Base-by-base conservation (phyloP, 257 asterid genomes). In the Lithospermum erythrorhizon region DNA sequence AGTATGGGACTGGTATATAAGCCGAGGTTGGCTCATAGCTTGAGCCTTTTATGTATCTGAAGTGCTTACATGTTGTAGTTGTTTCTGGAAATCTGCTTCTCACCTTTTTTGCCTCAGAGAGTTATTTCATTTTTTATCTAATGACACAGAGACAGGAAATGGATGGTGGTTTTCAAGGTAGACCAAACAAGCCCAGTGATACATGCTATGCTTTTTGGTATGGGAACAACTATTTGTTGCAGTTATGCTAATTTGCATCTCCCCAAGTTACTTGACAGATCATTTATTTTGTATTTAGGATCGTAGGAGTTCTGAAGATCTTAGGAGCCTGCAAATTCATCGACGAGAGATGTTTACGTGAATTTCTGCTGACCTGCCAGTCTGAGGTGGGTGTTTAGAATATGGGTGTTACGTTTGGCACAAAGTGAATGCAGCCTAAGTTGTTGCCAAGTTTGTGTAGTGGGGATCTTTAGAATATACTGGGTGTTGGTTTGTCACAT, bases 151-250 rank as follows among this genome's bases (percentile, higher is more conserved):
- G 84, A 79, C 99, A 89, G 76, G 94, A 81, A 30, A 48, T 35
- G 17, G 88, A 86, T 79, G 97, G 99, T 10, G 97, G 99, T 51
- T 89, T 86, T 70, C 95, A 83, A 69, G 99, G 99, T 68, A 80
- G 99, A 75, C 73, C 81, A 25, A 93, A 93, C 78, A 93, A 93
- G 77, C 80, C 90, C 51, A 62, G 85, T 9, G 99, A 93, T 72
- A 84, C 99, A 0, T 93, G 97, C 62, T 93, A 93, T 71, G 97
- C 99, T 57, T 93, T 93, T 70, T 93, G 97, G 99, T 93, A 69
- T 41, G 80, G 17, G 37, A 30, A 51, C 62, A 59, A 55, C 45
- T 51, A 59, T 58, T 29, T 19, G 5, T 15, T 55, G 54, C 57
- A n/a, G 57, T 21, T 47, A 35, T 49, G 58, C n/a, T 59, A 47